These are phyloP conservation scores for Fraxinus angustifolia DNA, from an alignment of 305 asterid genomes.

Conservation along the genomic window DNA sequence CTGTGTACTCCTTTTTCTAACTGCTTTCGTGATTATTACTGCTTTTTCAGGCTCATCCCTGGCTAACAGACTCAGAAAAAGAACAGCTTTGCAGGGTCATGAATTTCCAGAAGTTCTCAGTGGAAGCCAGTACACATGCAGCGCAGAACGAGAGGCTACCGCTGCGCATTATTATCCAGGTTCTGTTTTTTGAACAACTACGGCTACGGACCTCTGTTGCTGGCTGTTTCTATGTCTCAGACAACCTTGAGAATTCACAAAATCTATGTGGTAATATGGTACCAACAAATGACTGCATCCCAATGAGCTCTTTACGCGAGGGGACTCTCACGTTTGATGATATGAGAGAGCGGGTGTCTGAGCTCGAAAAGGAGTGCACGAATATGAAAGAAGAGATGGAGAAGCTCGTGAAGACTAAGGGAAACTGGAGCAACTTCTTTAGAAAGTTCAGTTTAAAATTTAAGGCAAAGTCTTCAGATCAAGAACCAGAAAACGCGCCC, in stretches of 20 bases:
- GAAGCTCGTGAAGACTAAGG: conserved; percentile 12
- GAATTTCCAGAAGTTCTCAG: conserved; percentile 12
- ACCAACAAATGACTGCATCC: neutral
- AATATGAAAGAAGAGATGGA: conserved; percentile 12
- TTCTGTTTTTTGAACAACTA: conserved; percentile 7
- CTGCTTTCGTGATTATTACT: neutral
- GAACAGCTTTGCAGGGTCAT: conserved; percentile 1
- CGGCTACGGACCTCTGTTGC: conserved; percentile 7
- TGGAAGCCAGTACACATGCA: conserved; percentile 13
- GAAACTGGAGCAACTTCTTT: conserved; percentile 13
- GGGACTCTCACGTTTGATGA: neutral
- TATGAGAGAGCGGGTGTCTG: conserved; percentile 5
- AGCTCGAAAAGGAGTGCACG: conserved; percentile 19
- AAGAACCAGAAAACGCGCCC: neutral
- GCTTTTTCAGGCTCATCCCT: conserved; percentile 14
- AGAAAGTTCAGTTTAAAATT: neutral
- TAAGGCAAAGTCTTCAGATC: neutral
- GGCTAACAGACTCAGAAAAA: conserved; percentile 6
- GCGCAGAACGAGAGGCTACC: conserved; percentile 15
- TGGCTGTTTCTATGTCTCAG: conserved; percentile 11
- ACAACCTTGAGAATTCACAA: conserved; percentile 4
- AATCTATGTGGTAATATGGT: neutral
- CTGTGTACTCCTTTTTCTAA: neutral
- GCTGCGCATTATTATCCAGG: neutral
- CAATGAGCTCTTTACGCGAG: neutral